Evolutionary conservation across 23 red algal genomes (phyloP).

Genomic region (Gracilaria domingensis): DNA sequence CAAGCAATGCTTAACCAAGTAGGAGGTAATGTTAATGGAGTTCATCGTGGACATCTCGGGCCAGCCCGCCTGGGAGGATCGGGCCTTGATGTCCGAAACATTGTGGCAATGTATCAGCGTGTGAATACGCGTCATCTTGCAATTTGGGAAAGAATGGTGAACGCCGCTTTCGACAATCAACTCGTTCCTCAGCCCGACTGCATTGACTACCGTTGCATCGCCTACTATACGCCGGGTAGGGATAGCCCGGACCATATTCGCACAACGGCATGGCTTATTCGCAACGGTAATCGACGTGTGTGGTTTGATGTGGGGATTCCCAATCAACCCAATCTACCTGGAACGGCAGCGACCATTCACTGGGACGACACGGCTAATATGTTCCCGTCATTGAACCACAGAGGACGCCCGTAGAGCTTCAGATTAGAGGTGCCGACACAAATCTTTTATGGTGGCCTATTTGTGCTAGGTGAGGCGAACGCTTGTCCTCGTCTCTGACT

Average conservation of each 20-base stretch:
- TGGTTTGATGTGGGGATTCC: constrained; percentile 9
- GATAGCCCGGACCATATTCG: background rate
- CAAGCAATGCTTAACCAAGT: background rate
- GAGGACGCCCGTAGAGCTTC: background rate
- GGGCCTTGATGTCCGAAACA: background rate
- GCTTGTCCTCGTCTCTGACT: too few relatives aligned
- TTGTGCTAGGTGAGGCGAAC: too few relatives aligned
- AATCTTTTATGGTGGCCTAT: too few relatives aligned
- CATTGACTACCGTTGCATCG: constrained; percentile 16
- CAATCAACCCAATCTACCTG: background rate
- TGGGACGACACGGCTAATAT: background rate
- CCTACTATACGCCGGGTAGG: background rate
- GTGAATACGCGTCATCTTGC: constrained; percentile 2
- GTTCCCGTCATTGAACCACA: constrained; percentile 21
- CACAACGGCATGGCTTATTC: background rate
- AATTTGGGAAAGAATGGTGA: constrained; percentile 13
- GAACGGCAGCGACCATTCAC: background rate
- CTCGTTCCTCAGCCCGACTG: constrained; percentile 1
- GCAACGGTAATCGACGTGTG: background rate
- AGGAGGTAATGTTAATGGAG: constrained; percentile 1
- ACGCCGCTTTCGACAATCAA: constrained; percentile 2
- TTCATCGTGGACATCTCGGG: background rate
- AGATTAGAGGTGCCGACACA: too few relatives aligned
- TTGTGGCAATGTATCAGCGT: constrained; percentile 1
- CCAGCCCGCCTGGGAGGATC: background rate